These are phyloP conservation scores for Fusarium sp. DNA, from an alignment of 2,329 filamentous ascomycete species.

Conservation along the genomic window DNA sequence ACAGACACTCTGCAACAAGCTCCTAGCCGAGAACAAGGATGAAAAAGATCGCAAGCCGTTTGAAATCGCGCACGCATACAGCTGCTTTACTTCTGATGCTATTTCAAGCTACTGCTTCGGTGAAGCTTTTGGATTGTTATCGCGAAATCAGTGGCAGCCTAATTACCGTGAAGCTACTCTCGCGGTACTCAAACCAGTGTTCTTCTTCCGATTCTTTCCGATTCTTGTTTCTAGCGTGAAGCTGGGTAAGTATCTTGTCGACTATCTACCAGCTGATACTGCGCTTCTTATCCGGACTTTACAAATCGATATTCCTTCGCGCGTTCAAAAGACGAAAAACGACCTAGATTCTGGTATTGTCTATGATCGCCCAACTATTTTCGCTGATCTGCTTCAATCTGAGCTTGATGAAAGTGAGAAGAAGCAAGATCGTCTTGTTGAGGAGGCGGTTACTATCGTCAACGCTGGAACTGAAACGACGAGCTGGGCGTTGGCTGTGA, in stretches of 20 bases:
- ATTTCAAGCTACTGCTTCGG: constrained; percentile 19
- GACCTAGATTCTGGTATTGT: constrained; percentile 1
- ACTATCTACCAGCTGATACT: not conserved
- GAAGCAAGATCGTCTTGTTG: not conserved
- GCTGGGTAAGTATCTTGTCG: not conserved
- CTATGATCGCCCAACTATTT: constrained; percentile 12
- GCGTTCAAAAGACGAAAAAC: constrained; percentile 5
- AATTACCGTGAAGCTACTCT: constrained; percentile 21
- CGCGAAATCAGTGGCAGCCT: not conserved
- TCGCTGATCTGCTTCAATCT: constrained; percentile 2
- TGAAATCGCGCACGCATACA: constrained; percentile 10
- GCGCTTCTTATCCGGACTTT: not conserved
- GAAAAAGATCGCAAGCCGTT: not conserved
- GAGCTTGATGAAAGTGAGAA: constrained; percentile 7
- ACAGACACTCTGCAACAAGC: constrained; percentile 9
- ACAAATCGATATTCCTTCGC: constrained; percentile 5
- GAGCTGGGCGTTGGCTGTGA: constrained; percentile 17
- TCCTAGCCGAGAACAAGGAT: not conserved
- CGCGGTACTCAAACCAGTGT: constrained; percentile 14
- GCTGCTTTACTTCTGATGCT: constrained; percentile 7
- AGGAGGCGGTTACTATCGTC: constrained; percentile 5
- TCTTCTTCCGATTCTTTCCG: constrained; percentile 7
- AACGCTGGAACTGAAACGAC: constrained; percentile 21
- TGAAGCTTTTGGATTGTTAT: constrained; percentile 10
- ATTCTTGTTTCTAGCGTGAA: constrained; percentile 10